Evolutionary conservation across 2,329 filamentous ascomycete species (phyloP), one percentile per base, ranked within the genome.

Genomic region (Microsporum ferrugineum): DNA sequence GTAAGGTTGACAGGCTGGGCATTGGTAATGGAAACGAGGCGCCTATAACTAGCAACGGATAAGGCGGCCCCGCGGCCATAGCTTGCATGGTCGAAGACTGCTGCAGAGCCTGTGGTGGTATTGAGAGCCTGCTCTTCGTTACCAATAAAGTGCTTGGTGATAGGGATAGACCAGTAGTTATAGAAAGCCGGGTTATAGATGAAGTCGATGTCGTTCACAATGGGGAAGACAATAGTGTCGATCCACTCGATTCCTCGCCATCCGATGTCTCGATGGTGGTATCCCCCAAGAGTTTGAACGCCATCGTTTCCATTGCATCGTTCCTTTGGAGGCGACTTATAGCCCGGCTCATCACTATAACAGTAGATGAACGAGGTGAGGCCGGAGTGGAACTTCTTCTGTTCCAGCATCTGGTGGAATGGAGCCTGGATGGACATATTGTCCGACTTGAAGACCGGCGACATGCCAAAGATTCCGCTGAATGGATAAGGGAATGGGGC

Each of bases 71-170:
- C 65, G 55, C 64, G 65, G 10, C 65, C 65, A 43, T 64, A 66
- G 57, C 64, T 65, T 2, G 65, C 65, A 59, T 66, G 62, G 58
- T 66, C 65, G 36, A 66, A 66, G 59, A 65, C 60, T 33, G 61
- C 65, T 14, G 45, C 65, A 38, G 64, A 59, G n/a, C 65, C 65
- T 39, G 61, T 60, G 12, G 64, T 63, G 27, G 61, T 62, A 57
- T 66, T 66, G 31, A 66, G 47, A 27, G 65, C 55, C 59, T 66
- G 64, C 27, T 59, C 36, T 57, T 66, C 61, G 43, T 66, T 58
- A 53, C 65, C 65, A 29, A 66, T 61, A 49, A 64, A 62, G 60
- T 66, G 59, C 12, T 60, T 55, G 2, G 65, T 65, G 38, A 66
- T 57, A 12, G 57, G 51, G 34, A 66, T 60, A 43, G 65, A 56